A percentile compares a stretch with the other conserved stretches of the same genome.
Evolutionary conservation across 73 alveolate genomes (phyloP).

Genomic region (Paramecium octaurelia): DNA sequence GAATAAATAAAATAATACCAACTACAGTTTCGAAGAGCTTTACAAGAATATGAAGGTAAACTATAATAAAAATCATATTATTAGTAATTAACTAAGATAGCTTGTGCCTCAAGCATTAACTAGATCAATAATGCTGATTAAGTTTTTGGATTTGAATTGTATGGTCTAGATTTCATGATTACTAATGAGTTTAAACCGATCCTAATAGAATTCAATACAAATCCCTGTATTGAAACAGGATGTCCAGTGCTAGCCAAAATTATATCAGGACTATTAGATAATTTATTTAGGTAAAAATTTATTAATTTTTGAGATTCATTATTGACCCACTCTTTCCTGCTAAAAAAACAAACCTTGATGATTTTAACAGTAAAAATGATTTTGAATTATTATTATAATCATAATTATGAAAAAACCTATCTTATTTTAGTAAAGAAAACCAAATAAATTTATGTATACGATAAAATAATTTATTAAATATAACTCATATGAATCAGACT

Average conservation of each 20-base stretch:
- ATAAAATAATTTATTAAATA: neutral
- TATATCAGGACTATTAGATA: constrained; percentile 63
- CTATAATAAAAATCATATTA: neutral
- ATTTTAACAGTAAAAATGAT: constrained; percentile 36
- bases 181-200: constrained; percentile 87
- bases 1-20: constrained; percentile 53
- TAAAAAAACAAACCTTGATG: neutral
- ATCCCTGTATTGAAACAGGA: constrained; percentile 92
- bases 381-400: constrained; percentile 5
- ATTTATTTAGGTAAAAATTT: constrained; percentile 23
- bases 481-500: neutral
- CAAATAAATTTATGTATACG: neutral
- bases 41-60: constrained; percentile 54
- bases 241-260: constrained; percentile 84
- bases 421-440: neutral
- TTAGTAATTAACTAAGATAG: constrained; percentile 67
- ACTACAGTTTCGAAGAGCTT: constrained; percentile 73
- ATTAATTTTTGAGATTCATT: neutral
- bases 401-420: neutral
- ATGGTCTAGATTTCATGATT: constrained; percentile 95
- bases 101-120: constrained; percentile 80
- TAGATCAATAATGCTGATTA: constrained; percentile 79
- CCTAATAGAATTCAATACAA: constrained; percentile 92
- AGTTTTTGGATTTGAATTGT: constrained; percentile 79
- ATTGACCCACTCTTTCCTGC: constrained; percentile 57